Evolutionary conservation across 176 grass and related monocot species (phyloP).

Genomic region (Musa schizocarpa): DNA sequence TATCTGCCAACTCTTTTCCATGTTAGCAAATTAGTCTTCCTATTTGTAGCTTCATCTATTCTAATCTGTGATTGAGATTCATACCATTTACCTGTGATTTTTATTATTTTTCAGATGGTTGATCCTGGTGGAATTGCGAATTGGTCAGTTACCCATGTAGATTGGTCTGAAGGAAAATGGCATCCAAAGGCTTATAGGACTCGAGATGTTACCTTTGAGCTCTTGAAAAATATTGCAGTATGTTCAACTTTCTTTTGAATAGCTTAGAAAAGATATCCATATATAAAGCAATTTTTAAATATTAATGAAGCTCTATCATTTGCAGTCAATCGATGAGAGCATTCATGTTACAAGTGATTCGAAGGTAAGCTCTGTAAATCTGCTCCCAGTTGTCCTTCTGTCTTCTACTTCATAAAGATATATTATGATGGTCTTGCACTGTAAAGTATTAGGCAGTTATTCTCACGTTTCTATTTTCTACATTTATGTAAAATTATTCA

Average conservation of each 20-base stretch:
- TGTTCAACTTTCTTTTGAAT: slow-evolving; percentile 8
- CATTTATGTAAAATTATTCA: not conserved
- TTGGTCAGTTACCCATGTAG: slow-evolving; percentile 96
- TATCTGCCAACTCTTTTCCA: slow-evolving; percentile 91
- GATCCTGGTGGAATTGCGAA: slow-evolving; percentile 91
- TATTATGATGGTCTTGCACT: not conserved
- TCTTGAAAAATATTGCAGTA: slow-evolving; percentile 85
- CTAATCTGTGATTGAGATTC: not conserved
- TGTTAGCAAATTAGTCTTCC: slow-evolving; percentile 44
- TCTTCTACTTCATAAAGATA: not conserved
- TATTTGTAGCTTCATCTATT: slow-evolving; percentile 18
- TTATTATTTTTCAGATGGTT: slow-evolving; percentile 57
- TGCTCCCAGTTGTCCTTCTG: not conserved
- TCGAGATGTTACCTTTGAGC: slow-evolving; percentile 76
- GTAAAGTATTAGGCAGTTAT: not conserved
- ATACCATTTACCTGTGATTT: not conserved
- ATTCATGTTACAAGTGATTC: slow-evolving; percentile 83
- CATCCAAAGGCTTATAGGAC: slow-evolving; percentile 80
- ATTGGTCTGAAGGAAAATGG: slow-evolving; percentile 98
- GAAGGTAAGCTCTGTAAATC: slow-evolving; percentile 33
- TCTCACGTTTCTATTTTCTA: not conserved
- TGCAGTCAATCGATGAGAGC: slow-evolving; percentile 71
- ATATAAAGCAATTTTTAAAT: not conserved
- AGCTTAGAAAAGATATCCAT: not conserved
- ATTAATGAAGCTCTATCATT: slow-evolving; percentile 6